Evolutionary conservation across 768 basidiomycete genomes (phyloP).

Genomic region (Scleroderma bovista): DNA sequence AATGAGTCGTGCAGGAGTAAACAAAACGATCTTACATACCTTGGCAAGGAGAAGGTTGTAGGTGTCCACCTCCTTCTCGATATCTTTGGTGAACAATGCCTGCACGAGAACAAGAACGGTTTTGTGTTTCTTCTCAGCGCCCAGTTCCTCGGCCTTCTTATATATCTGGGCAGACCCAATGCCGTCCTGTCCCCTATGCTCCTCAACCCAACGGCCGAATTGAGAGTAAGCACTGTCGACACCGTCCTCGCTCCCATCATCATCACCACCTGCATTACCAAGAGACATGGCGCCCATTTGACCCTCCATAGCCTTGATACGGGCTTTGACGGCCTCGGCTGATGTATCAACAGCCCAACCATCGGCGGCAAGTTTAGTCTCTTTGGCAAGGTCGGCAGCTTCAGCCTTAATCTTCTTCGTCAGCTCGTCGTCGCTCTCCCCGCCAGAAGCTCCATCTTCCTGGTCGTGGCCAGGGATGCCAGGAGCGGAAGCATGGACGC

Average conservation of each 20-base stretch:
- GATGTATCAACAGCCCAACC: constrained; percentile 94
- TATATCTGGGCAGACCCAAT: constrained; percentile 56
- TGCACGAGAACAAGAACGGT: constrained; percentile 78
- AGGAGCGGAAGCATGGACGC: constrained; percentile 34
- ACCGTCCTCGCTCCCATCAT: constrained; percentile 87
- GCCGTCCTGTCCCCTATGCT: constrained; percentile 43
- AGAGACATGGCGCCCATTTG: constrained; percentile 48
- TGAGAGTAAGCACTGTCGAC: constrained; percentile 79
- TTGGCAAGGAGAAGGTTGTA: constrained; percentile 72
- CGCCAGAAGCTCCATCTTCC: constrained; percentile 41
- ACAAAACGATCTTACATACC: constrained; percentile 34
- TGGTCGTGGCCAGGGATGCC: constrained; percentile 36
- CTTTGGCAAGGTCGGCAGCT: constrained; percentile 66
- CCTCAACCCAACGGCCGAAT: constrained; percentile 82
- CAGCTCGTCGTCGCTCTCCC: constrained; percentile 82
- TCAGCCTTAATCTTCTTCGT: constrained; percentile 90
- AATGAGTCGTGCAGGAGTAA: neutral
- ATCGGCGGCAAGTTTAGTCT: constrained; percentile 57
- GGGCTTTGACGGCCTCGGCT: constrained; percentile 79
- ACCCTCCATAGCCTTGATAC: constrained; percentile 65
- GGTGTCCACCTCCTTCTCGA: constrained; percentile 55
- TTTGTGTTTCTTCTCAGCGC: constrained; percentile 94
- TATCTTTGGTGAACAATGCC: constrained; percentile 72
- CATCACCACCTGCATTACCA: constrained; percentile 56
- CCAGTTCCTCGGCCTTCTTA: constrained; percentile 86